Evolutionary conservation across 331 rosid genomes (phyloP).

Genomic region (Acacia pycnantha): DNA sequence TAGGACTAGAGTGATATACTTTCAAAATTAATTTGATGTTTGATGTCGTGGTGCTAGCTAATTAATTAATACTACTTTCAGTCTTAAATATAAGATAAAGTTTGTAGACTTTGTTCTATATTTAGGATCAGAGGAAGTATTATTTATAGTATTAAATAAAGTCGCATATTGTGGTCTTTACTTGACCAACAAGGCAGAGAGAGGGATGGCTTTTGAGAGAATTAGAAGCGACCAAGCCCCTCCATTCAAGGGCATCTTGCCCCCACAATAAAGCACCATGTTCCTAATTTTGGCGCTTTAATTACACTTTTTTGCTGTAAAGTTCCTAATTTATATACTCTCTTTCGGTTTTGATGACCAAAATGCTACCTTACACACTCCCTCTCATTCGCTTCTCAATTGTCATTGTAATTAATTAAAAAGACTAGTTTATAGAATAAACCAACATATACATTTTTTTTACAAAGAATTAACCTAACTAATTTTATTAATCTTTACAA

Average conservation of each 20-base stretch:
- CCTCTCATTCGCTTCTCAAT: background rate
- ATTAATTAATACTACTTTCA: background rate
- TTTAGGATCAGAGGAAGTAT: too few relatives aligned
- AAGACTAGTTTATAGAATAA: too few relatives aligned
- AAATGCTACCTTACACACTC: background rate
- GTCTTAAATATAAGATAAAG: too few relatives aligned
- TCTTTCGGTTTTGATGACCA: conserved; percentile 27
- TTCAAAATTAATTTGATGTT: background rate
- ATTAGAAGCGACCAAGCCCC: conserved; percentile 42
- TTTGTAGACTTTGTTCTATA: too few relatives aligned
- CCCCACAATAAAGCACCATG: background rate
- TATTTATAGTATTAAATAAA: background rate
- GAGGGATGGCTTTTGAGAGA: conserved; percentile 24
- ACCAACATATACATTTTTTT: too few relatives aligned
- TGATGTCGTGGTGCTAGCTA: background rate
- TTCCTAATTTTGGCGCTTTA: conserved; percentile 18
- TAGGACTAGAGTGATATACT: background rate
- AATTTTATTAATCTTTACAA: too few relatives aligned
- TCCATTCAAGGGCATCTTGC: conserved; percentile 39
- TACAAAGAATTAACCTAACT: too few relatives aligned
- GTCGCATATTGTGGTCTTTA: conserved; percentile 9
- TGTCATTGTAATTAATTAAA: background rate
- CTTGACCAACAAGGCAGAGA: conserved; percentile 10
- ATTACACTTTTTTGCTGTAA: conserved; percentile 36
- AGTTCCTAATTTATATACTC: conserved; percentile 3